phyloP scores from a whole-genome alignment of 768 basidiomycete genomes.

The Kwoniella botswanensis region DNA sequence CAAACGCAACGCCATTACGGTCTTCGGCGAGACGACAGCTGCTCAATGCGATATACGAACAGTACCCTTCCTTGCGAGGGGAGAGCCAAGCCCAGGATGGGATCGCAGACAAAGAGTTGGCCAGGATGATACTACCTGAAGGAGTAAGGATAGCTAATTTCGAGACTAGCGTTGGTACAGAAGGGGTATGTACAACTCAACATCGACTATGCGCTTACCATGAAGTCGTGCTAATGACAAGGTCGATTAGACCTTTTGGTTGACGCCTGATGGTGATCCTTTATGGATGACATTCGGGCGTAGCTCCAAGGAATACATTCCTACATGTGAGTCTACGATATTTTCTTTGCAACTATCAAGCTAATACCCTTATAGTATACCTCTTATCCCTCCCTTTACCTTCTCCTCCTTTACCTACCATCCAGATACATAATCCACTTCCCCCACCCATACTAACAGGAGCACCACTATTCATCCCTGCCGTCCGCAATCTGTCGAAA shows the following conservation, averaged over 20 bases:
- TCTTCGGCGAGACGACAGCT: constrained; percentile 52
- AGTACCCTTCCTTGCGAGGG: constrained; percentile 37
- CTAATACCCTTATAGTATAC: constrained; percentile 26
- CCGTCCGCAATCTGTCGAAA: constrained; percentile 43
- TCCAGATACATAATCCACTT: constrained; percentile 52
- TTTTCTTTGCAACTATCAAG: not conserved
- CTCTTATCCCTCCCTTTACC: constrained; percentile 31
- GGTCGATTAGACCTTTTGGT: constrained; percentile 39
- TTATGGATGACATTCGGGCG: constrained; percentile 55
- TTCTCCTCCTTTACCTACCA: constrained; percentile 37
- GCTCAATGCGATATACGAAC: constrained; percentile 39
- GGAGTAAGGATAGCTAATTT: constrained; percentile 42
- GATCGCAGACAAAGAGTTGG: constrained; percentile 39
- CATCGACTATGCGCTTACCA: not conserved
- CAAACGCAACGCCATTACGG: constrained; percentile 51
- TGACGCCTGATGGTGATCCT: constrained; percentile 43
- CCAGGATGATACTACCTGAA: constrained; percentile 48
- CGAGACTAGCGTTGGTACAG: constrained; percentile 46
- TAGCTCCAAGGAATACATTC: constrained; percentile 50
- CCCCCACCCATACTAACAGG: constrained; percentile 54
- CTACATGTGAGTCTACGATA: constrained; percentile 43
- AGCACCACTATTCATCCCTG: constrained; percentile 55
- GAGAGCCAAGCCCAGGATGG: not conserved
- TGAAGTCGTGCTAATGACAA: not conserved
- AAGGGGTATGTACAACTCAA: constrained; percentile 42